These are phyloP conservation scores for Curvularia sp. DNA, from an alignment of 2,329 filamentous ascomycete species.

Conservation along the genomic window DNA sequence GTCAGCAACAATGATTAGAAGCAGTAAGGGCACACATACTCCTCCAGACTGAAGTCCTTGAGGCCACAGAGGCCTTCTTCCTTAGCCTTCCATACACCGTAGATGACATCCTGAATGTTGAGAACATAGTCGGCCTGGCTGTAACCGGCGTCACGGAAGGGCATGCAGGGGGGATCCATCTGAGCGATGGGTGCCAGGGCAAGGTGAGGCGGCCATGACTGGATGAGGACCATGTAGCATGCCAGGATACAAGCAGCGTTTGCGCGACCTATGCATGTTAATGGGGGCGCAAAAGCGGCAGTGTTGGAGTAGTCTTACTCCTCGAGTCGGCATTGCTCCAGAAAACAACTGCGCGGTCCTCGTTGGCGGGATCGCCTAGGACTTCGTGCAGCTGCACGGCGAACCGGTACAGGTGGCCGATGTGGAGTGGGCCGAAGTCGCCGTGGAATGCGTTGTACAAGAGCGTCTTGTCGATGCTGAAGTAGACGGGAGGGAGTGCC, in stretches of 20 bases:
- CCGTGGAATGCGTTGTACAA: constrained; percentile 99
- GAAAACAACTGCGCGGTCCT: constrained; percentile 89
- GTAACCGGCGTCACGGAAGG: constrained; percentile 97
- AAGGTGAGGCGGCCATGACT: constrained; percentile 95
- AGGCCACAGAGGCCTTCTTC: constrained; percentile 91
- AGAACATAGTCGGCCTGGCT: constrained; percentile 97
- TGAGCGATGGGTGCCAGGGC: constrained; percentile 95
- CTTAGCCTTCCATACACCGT: constrained; percentile 98
- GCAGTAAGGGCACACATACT: constrained; percentile 59
- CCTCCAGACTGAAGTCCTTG: constrained; percentile 93
- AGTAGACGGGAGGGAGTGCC: constrained; percentile 79
- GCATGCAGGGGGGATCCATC: constrained; percentile 97
- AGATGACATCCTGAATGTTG: constrained; percentile 96
- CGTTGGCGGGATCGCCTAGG: constrained; percentile 87
- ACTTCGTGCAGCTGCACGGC: constrained; percentile 96
- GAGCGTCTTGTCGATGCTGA: constrained; percentile 89
- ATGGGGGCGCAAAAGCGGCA: constrained; percentile 7
- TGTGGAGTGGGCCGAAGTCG: constrained; percentile 96
- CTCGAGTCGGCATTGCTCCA: constrained; percentile 92
- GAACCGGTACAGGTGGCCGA: constrained; percentile 95
- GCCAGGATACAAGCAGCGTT: constrained; percentile 95
- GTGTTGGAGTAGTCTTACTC: constrained; percentile 65
- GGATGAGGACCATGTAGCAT: constrained; percentile 98
- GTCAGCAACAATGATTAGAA: constrained; percentile 24
- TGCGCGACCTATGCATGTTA: constrained; percentile 69